Conservation (phyloP, 805 yeast genomes). For the Candida parachauliodes region DNA sequence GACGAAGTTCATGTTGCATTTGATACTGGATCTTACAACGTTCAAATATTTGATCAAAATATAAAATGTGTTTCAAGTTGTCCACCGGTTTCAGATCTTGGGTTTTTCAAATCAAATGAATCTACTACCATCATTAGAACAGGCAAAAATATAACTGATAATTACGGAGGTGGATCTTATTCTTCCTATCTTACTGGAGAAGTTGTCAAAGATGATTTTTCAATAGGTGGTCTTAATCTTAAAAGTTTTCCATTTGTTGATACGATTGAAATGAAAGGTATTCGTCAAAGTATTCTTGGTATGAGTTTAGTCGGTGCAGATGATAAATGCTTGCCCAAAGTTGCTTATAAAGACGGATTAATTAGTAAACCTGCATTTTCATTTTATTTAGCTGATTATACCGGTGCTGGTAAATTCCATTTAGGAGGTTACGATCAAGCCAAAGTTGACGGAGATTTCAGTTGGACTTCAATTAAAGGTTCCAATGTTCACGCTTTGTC, state of each 20-base stretch:
- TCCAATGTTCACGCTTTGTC: neutral
- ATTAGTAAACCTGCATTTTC: slow-evolving; percentile 4
- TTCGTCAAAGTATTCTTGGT: neutral
- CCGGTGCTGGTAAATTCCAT: neutral
- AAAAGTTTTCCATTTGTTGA: slow-evolving; percentile 1
- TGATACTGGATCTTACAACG: too few relatives aligned
- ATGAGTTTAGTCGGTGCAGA: neutral
- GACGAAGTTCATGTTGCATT: too few relatives aligned
- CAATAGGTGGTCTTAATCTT: neutral
- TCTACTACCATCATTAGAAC: too few relatives aligned
- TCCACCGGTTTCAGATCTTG: too few relatives aligned
- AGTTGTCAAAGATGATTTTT: too few relatives aligned
- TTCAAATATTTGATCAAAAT: too few relatives aligned
- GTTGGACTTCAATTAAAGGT: neutral
- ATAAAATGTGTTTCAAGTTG: too few relatives aligned
- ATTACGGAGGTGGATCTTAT: too few relatives aligned
- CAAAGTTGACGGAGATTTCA: neutral
- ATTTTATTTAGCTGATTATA: neutral
- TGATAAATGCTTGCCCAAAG: neutral
- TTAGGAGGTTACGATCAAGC: slow-evolving; percentile 5
- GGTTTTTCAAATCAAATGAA: too few relatives aligned
- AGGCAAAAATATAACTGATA: too few relatives aligned
- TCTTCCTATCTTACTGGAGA: too few relatives aligned
- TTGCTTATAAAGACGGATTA: neutral
- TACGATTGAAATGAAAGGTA: neutral